phyloP scores from a whole-genome alignment of 345 rosid genomes.

The Euphorbia pulcherrima region DNA sequence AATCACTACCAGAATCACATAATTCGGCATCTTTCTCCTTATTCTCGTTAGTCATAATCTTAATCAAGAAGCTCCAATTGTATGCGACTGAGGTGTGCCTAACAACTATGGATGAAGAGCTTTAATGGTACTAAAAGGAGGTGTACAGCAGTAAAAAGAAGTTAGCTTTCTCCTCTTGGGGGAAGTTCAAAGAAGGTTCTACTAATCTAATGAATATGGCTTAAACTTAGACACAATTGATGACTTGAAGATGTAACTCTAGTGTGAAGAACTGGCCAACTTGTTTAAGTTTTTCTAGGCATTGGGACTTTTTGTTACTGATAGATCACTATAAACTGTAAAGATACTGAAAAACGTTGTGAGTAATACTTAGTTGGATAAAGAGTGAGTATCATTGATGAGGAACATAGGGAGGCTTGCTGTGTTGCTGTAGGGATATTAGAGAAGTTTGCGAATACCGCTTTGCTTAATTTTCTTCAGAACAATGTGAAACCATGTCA shows the following conservation, averaged over 20 bases:
- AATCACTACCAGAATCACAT: too few species aligned
- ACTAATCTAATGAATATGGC: neutral
- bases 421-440: neutral
- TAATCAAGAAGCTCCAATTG: too few species aligned
- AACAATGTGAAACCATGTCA: neutral
- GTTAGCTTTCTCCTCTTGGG: too few species aligned
- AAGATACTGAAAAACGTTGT: neutral
- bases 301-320: neutral
- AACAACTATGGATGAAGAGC: too few species aligned
- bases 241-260: neutral
- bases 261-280: neutral
- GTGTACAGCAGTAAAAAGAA: too few species aligned
- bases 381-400: neutral
- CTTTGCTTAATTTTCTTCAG: neutral
- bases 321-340: neutral
- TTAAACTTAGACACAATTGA: neutral
- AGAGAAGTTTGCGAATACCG: neutral
- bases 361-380: neutral
- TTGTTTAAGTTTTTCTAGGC: neutral
- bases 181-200: too few species aligned
- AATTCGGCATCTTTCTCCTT: too few species aligned
- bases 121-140: too few species aligned
- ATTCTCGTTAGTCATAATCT: too few species aligned
- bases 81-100: too few species aligned
- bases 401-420: neutral